Percentiles rank a stretch among this genome's conserved stretches.
phyloP scores from a whole-genome alignment of 176 grass and related monocot genomes.

The Chrysopogon serrulatus region DNA sequence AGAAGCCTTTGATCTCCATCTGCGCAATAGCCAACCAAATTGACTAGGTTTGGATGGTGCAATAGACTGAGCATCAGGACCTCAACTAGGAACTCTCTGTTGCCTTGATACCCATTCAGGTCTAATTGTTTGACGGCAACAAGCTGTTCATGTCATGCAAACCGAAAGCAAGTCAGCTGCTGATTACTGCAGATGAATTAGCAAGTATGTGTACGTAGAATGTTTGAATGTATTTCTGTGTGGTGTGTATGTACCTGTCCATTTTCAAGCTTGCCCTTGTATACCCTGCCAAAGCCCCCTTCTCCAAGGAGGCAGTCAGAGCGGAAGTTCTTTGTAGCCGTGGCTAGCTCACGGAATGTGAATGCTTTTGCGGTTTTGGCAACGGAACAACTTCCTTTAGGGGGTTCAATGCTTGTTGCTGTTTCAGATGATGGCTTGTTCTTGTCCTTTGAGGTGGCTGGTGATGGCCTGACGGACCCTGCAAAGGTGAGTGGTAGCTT shows the following conservation, averaged over 20 bases:
- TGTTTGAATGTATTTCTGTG: neutral
- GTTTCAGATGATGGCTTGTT: conserved; percentile 28
- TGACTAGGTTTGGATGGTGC: conserved; percentile 83
- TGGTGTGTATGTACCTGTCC: conserved; percentile 72
- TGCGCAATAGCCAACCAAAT: conserved; percentile 81
- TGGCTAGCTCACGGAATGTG: conserved; percentile 75
- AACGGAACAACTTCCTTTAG: conserved; percentile 25
- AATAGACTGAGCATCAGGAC: conserved; percentile 82
- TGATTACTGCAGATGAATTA: neutral
- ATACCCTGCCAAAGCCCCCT: conserved; percentile 94
- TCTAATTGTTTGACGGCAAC: conserved; percentile 92
- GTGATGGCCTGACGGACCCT: conserved; percentile 19
- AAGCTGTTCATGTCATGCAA: conserved; percentile 41
- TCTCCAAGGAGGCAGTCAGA: conserved; percentile 63
- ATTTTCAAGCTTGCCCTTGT: conserved; percentile 64
- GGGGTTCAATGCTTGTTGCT: conserved; percentile 26
- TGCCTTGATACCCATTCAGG: conserved; percentile 67
- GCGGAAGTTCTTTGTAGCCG: conserved; percentile 67
- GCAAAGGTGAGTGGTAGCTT: conserved; percentile 16
- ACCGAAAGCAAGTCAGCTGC: neutral
- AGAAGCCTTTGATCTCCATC: conserved; percentile 86
- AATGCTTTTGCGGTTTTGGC: conserved; percentile 53
- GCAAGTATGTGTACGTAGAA: neutral
- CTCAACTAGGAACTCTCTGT: conserved; percentile 83
- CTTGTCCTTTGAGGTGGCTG: conserved; percentile 8